These are phyloP conservation scores for Ceratocystis harringtonii DNA, from an alignment of 2,329 filamentous ascomycete species.

Conservation along the genomic window DNA sequence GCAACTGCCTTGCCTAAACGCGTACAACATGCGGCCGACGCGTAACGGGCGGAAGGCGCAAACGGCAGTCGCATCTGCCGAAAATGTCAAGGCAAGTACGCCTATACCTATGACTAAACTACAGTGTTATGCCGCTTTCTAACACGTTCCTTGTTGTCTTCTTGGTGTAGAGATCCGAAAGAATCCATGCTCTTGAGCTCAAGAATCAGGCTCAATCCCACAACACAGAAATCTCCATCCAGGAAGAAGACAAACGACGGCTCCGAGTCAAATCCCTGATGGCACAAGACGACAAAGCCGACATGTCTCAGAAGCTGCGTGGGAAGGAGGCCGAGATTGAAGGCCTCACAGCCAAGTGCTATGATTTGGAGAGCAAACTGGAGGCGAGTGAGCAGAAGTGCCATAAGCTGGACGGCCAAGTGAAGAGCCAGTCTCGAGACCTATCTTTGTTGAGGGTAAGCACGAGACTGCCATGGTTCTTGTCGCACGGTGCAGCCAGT, in stretches of 20 bases:
- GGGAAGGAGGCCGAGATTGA: slow-evolving; percentile 46
- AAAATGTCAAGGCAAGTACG: slow-evolving; percentile 13
- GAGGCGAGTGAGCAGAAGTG: slow-evolving; percentile 29
- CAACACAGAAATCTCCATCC: slow-evolving; percentile 51
- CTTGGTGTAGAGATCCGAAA: slow-evolving; percentile 10
- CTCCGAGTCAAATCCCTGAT: slow-evolving; percentile 54
- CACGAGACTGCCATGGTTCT: neutral
- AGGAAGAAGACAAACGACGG: slow-evolving; percentile 60
- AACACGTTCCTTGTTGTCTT: neutral
- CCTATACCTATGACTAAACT: neutral
- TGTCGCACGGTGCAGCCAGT: neutral
- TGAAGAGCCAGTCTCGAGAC: slow-evolving; percentile 35
- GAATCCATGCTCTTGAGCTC: slow-evolving; percentile 26
- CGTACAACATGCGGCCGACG: slow-evolving; percentile 14
- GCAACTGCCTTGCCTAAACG: slow-evolving; percentile 10
- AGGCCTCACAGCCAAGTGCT: slow-evolving; percentile 27
- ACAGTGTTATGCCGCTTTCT: neutral
- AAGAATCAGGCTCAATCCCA: slow-evolving; percentile 55
- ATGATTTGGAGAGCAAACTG: slow-evolving; percentile 30
- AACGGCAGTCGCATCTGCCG: slow-evolving; percentile 2
- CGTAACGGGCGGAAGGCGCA: slow-evolving; percentile 14
- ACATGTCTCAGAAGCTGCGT: slow-evolving; percentile 47
- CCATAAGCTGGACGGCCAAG: slow-evolving; percentile 32
- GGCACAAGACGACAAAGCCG: slow-evolving; percentile 59
- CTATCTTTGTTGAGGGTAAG: slow-evolving; percentile 35